A percentile compares a stretch with the other conserved stretches of the same genome.
These are phyloP conservation scores for Persicaria maculosa DNA, from an alignment of 148 eudicot species.

Conservation along the genomic window DNA sequence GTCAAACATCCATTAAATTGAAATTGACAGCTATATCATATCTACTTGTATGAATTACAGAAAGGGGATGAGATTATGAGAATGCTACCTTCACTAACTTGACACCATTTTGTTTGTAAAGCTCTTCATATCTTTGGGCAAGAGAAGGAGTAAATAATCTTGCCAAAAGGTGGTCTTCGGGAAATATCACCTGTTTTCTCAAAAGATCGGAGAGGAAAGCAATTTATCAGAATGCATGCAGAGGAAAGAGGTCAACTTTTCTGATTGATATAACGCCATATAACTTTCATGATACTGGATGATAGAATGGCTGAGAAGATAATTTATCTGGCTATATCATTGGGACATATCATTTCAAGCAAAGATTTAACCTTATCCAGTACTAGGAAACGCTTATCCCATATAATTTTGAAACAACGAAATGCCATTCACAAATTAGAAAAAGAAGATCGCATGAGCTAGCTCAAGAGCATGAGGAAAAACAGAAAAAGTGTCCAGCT, in stretches of 20 bases:
- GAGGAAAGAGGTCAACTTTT: neutral
- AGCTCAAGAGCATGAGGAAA: no score
- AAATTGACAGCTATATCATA: neutral
- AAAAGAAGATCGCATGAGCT: no score
- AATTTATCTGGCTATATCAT: no score
- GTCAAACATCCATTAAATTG: neutral
- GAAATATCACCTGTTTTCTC: slow-evolving; percentile 59
- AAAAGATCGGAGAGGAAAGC: neutral
- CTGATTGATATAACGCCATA: neutral
- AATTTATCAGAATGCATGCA: neutral
- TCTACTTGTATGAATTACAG: neutral
- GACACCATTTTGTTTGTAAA: slow-evolving; percentile 73
- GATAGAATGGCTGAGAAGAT: no score
- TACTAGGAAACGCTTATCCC: neutral
- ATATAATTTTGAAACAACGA: neutral
- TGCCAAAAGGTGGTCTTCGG: slow-evolving; percentile 71
- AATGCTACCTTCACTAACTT: slow-evolving; percentile 65
- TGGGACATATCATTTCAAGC: slow-evolving; percentile 1
- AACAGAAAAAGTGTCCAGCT: neutral
- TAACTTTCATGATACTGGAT: neutral
- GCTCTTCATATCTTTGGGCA: slow-evolving; percentile 72
- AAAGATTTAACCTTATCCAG: neutral
- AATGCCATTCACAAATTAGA: no score
- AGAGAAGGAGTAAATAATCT: slow-evolving; percentile 87
- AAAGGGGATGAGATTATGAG: neutral